Evolutionary conservation across 2,329 filamentous ascomycete species (phyloP), one percentile per base, ranked within the genome.

Genomic region (Hysterium pulicare): DNA sequence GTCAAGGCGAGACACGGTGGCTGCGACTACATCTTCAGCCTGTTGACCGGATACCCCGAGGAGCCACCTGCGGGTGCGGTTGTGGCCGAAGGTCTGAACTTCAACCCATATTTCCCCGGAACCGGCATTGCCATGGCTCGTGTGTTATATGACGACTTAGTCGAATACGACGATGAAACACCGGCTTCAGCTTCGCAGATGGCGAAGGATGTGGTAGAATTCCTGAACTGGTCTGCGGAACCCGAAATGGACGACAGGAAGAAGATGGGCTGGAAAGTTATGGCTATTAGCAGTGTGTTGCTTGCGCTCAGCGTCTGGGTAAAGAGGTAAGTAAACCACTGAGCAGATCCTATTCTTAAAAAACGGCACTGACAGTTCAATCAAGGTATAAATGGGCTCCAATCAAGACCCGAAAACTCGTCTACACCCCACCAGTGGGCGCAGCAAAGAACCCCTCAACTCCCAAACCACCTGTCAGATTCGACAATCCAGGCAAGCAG

Each of bases 31-130:
- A 89, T 98, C 76, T 98, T 97, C 82, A 89, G 78, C 70, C 79
- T 98, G 70, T 76, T 98, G 66, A 98, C 93, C 43, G 93, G 93
- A 59, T 98, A 98, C 74, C 93, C 93, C 47, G 93, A 98, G 58
- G 93, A 98, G 75, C 80, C 89, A 47, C 93, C 93, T 41, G 88
- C 93, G 39, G 93, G 93, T 68, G 90, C 87, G 50, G 75, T 80
- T 60, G 86, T 98, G 47, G 84, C 83, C 60, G 82, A 84, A 49
- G 93, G 93, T 64, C 84, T 98, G 73, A 96, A 97, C 84, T 98
- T 98, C 83, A 98, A 98, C 82, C 93, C 93, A 48, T 98, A 96
- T 81, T 98, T 98, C 84, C 93, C 93, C 45, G 93, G 93, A 67
- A 97, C 93, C 59, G 91, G 91, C 68, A 98, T 98, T 70, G 93